Base-by-base conservation (phyloP, 176 grass and related monocot species). In the Typha latifolia region DNA sequence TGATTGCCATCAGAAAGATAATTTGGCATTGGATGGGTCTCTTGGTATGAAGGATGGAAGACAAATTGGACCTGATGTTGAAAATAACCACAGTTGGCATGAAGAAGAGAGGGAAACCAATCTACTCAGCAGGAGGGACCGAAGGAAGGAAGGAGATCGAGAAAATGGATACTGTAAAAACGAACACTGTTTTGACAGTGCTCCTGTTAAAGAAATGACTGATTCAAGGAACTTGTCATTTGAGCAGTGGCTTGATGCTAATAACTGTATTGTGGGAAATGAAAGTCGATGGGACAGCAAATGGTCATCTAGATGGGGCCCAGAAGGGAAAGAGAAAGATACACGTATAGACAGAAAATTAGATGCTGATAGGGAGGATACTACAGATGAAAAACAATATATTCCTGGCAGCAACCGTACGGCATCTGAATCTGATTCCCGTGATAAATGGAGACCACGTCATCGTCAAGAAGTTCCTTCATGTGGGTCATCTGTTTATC, bases 391-490 rank as follows among this genome's bases (percentile, higher is more conserved):
- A 65, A 96, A 90, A 31, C 87, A 84, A 14, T 57, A 72, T 66
- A 89, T 99, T 76, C 65, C 81, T 16, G 75, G 55, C 64, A 94
- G 79, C 31, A 31, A 26, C 14, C 50, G 64, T 65, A 66, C 74
- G 61, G 68, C 90, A 12, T 65, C 81, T 69, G 95, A 93, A 70
- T 75, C 86, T 4, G 95, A 99, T 68, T 99, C 95, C 31, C 89
- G 89, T 78, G 95, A 99, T 82, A 99, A 99, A 78, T 99, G 95
- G 95, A 91, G 89, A 22, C 95, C 95, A 75, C 85, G 95, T 32
- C 95, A 99, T 78, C 86, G 95, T 27, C 95, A 94, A 56, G 95
- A 99, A 72, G 66, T 49, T 29, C 80, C 80, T 64, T 64, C 78
- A 62, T 67, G 72, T 56, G 84, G 71, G 22, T 83, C 83, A 19